Base-by-base conservation (phyloP, 2,329 filamentous ascomycete genomes). In the Aureobasidium melanogenum region DNA sequence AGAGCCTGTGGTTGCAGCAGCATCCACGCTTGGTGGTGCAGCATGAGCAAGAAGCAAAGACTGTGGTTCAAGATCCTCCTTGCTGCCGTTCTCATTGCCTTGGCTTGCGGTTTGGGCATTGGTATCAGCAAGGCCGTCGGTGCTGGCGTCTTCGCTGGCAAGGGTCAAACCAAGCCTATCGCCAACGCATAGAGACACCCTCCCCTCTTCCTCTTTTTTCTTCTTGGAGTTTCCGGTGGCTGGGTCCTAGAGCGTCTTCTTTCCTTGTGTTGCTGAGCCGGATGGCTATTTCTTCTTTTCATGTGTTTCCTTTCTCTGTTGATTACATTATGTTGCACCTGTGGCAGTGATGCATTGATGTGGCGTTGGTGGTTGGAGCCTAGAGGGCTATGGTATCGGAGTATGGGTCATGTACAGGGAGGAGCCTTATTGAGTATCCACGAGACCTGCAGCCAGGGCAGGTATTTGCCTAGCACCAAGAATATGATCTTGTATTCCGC, bases 61-160 rank as follows among this genome's bases (percentile, higher is more conserved):
- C 66, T 79, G 57, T 73, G 71, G 66, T 70, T 71, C 63, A 77
- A 79, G 73, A 74, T 80, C 59, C 60, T 75, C 59, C 72, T 80
- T 61, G 78, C 74, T 48, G 65, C 79, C 56, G 65, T 79, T 56
- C 66, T 80, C 48, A 66, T 79, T 15, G 78, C 75, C 24, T 70
- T 76, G 24, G 76, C 77, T 9, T 77, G 80, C 2, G 78, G 75
- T 19, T 68, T 80, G 39, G 77, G 76, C 60, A 74, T 80, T 28
- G 78, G 78, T 61, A 79, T 80, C 65, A 77, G 74, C 63, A 71
- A 73, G 48, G 77, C 77, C 17, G 78, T 80, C 3, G 75, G 78
- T 61, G 78, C 78, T 39, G 75, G 75, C 50, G 77, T 79, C 46
- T 79, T 75, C 71, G 71, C 72, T 30, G 69, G 70, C 58, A 67